Conservation (phyloP, 306 rosid species). For the Medicago ruthenica region DNA sequence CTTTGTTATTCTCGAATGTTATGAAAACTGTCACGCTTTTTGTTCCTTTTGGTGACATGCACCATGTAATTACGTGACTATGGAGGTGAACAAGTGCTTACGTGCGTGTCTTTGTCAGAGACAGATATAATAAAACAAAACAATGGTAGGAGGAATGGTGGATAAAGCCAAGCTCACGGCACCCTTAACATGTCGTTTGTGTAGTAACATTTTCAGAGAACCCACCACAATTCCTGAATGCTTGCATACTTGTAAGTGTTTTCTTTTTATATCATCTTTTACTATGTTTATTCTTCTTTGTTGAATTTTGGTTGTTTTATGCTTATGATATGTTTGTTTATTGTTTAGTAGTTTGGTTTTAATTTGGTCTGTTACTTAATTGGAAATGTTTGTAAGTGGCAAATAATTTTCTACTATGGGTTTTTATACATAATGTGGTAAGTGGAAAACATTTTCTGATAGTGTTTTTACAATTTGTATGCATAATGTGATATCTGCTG, state of each 20-base stretch:
- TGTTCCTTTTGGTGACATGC: constrained; percentile 56
- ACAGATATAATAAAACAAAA: constrained; percentile 21
- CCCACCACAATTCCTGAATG: constrained; percentile 55
- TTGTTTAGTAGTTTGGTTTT: constrained; percentile 1
- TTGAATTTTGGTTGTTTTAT: background rate
- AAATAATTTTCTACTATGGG: background rate
- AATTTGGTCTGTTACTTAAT: constrained; percentile 11
- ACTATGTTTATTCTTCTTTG: background rate
- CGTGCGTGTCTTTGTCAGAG: constrained; percentile 44
- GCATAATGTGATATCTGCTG: background rate
- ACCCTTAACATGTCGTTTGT: constrained; percentile 49
- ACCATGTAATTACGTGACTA: constrained; percentile 56
- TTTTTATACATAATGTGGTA: constrained; percentile 11
- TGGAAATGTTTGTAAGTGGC: background rate
- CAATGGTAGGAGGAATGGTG: constrained; percentile 22
- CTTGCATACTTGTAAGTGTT: constrained; percentile 54
- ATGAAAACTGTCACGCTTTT: constrained; percentile 32
- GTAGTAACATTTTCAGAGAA: constrained; percentile 36
- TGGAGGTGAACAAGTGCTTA: constrained; percentile 27
- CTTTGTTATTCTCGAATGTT: constrained; percentile 45
- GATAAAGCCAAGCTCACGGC: constrained; percentile 9
- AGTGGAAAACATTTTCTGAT: background rate
- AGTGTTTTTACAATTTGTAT: background rate
- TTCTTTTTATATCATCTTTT: background rate
- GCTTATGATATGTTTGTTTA: background rate